Percentiles rank a stretch among this genome's conserved stretches.
Conservation (phyloP, 1,284 basidiomycete species). For the Bondarzewia mesenterica region DNA sequence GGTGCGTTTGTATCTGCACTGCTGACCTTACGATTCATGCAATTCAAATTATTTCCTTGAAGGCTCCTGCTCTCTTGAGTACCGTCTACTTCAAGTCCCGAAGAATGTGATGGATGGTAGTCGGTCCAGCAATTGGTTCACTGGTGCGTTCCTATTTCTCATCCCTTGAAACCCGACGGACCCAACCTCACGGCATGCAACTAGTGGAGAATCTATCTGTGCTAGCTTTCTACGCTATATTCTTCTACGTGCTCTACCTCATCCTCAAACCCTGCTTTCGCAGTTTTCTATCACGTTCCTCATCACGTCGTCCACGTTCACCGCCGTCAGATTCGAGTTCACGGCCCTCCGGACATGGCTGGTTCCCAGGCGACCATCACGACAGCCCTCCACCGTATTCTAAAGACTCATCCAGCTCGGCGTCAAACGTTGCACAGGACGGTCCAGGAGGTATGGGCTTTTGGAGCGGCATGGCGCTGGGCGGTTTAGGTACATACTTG, state of each 20-base stretch:
- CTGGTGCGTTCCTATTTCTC: constrained; percentile 9
- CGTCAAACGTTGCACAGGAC: constrained; percentile 20
- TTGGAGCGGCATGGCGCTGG: constrained; percentile 70
- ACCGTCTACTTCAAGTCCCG: constrained; percentile 65
- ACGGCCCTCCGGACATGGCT: constrained; percentile 25
- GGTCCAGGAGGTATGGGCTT: constrained; percentile 60
- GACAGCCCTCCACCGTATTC: constrained; percentile 59
- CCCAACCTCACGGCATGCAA: neutral
- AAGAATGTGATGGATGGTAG: constrained; percentile 15
- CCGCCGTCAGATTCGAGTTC: constrained; percentile 10
- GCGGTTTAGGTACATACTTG: constrained; percentile 51
- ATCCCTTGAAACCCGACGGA: constrained; percentile 11
- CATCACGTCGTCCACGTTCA: constrained; percentile 19
- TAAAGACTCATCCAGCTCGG: constrained; percentile 26
- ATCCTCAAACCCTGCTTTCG: constrained; percentile 46
- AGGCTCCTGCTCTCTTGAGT: constrained; percentile 82
- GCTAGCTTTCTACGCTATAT: neutral
- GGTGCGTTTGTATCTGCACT: constrained; percentile 35
- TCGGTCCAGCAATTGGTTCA: constrained; percentile 2
- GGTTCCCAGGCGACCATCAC: constrained; percentile 43
- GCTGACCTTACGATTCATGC: neutral
- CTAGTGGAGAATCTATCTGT: constrained; percentile 20
- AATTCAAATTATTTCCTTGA: constrained; percentile 4
- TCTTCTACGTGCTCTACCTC: constrained; percentile 42
- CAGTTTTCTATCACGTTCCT: constrained; percentile 18